Percentiles rank a stretch among this genome's conserved stretches.
Evolutionary conservation across 2,329 filamentous ascomycete species (phyloP).

Genomic region (Chrysoporthe deuterocubensis): DNA sequence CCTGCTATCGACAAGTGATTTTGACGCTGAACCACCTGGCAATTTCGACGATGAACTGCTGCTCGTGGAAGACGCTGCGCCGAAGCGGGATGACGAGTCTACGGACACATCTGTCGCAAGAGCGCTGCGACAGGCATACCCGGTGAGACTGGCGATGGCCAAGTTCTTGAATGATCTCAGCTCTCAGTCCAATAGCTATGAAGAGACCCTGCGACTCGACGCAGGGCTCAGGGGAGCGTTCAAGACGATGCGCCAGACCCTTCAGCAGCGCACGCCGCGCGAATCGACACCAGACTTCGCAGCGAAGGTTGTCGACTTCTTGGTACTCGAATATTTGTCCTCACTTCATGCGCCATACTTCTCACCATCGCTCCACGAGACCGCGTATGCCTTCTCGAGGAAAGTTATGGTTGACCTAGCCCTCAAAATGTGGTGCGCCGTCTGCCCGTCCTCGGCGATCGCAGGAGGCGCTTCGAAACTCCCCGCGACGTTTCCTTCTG

Average conservation of each 20-base stretch:
- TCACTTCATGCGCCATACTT: conserved; percentile 59
- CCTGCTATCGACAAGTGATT: conserved; percentile 50
- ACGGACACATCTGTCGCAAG: conserved; percentile 57
- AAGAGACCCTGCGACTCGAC: conserved; percentile 52
- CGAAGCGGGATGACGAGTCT: conserved; percentile 35
- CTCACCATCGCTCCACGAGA: conserved; percentile 47
- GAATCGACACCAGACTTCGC: conserved; percentile 50
- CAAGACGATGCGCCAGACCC: conserved; percentile 39
- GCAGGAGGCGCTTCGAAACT: background rate
- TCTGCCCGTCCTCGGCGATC: conserved; percentile 20
- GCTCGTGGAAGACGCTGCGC: conserved; percentile 35
- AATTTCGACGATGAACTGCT: conserved; percentile 59
- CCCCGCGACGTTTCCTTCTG: background rate
- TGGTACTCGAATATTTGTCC: conserved; percentile 53
- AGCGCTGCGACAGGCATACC: conserved; percentile 48
- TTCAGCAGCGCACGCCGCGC: conserved; percentile 30
- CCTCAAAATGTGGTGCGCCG: conserved; percentile 37
- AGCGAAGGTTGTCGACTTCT: conserved; percentile 46
- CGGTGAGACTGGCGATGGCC: conserved; percentile 48
- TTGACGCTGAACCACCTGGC: conserved; percentile 53
- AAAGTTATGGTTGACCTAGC: conserved; percentile 44
- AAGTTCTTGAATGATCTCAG: conserved; percentile 52
- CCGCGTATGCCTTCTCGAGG: conserved; percentile 54
- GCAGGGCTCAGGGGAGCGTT: conserved; percentile 48
- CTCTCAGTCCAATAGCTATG: conserved; percentile 45